These are phyloP conservation scores for Nepenthes mirabilis DNA, from an alignment of 148 eudicot genomes.

Conservation along the genomic window DNA sequence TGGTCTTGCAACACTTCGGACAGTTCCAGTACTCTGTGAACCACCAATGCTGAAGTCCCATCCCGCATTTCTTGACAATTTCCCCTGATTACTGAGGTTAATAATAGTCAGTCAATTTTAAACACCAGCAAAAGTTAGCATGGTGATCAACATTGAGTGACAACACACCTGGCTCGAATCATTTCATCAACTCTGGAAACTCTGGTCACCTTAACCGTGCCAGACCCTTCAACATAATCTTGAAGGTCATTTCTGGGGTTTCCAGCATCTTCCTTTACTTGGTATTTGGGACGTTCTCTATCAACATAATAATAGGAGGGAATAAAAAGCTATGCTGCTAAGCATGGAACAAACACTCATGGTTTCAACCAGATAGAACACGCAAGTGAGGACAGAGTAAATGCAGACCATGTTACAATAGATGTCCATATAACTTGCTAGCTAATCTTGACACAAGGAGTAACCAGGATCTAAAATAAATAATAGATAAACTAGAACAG, in stretches of 20 bases:
- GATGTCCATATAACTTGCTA: no score
- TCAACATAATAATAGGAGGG: not conserved
- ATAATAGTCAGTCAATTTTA: constrained; percentile 18
- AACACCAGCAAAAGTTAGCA: constrained; percentile 3
- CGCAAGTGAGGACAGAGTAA: not conserved
- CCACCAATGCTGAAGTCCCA: constrained; percentile 50
- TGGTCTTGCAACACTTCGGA: constrained; percentile 67
- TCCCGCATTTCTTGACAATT: constrained; percentile 26
- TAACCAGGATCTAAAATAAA: not conserved
- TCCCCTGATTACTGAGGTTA: constrained; percentile 37
- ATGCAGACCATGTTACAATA: not conserved
- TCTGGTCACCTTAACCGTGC: constrained; percentile 59
- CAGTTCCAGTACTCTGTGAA: constrained; percentile 33
- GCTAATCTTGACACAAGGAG: not conserved
- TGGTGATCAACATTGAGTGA: constrained; percentile 5
- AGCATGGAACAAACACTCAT: not conserved
- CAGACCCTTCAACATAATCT: constrained; percentile 61
- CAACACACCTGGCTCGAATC: constrained; percentile 54
- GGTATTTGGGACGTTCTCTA: constrained; percentile 89
- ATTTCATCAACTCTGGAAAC: constrained; percentile 54
- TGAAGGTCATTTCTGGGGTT: constrained; percentile 36
- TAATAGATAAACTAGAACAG: not conserved
- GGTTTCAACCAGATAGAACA: not conserved
- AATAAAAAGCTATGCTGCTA: not conserved
- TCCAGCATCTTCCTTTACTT: constrained; percentile 56